phyloP scores from a whole-genome alignment of 2,329 filamentous ascomycete species.

The Myriosclerotinia scirpicola region DNA sequence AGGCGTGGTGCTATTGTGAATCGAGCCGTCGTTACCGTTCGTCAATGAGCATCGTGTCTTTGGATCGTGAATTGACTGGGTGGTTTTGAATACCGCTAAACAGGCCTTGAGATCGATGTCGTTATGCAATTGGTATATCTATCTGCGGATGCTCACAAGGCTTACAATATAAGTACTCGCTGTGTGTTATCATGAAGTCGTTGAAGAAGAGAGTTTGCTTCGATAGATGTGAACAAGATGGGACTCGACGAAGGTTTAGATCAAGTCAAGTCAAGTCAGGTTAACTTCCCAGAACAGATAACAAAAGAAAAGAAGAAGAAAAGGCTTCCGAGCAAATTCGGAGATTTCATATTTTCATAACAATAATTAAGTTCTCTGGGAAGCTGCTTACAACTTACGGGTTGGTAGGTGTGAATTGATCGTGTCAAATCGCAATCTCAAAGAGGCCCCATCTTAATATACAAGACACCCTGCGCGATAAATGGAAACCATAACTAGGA shows the following conservation, averaged over 20 bases:
- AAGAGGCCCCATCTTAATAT: constrained; percentile 10
- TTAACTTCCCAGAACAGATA: neutral
- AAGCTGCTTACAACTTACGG: constrained; percentile 10
- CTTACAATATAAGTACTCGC: neutral
- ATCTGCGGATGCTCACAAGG: neutral
- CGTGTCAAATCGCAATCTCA: constrained; percentile 19
- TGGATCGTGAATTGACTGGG: constrained; percentile 11
- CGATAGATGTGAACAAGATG: neutral
- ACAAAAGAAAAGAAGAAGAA: constrained; percentile 7
- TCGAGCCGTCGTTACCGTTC: constrained; percentile 13
- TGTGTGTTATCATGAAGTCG: constrained; percentile 12
- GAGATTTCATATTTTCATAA: constrained; percentile 17
- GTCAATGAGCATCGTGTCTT: constrained; percentile 23
- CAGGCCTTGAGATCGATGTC: neutral
- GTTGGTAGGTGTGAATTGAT: constrained; percentile 16
- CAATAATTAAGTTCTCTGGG: constrained; percentile 18
- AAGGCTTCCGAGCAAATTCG: neutral
- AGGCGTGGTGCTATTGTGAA: constrained; percentile 18
- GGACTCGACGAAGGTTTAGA: neutral
- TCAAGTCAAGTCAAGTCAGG: neutral
- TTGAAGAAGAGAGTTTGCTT: neutral
- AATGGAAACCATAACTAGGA: constrained; percentile 1
- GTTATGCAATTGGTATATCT: constrained; percentile 11
- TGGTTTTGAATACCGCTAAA: constrained; percentile 10
- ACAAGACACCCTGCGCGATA: constrained; percentile 5